Conservation (phyloP, 2,329 filamentous ascomycete genomes). For the Xylaria arbuscula region DNA sequence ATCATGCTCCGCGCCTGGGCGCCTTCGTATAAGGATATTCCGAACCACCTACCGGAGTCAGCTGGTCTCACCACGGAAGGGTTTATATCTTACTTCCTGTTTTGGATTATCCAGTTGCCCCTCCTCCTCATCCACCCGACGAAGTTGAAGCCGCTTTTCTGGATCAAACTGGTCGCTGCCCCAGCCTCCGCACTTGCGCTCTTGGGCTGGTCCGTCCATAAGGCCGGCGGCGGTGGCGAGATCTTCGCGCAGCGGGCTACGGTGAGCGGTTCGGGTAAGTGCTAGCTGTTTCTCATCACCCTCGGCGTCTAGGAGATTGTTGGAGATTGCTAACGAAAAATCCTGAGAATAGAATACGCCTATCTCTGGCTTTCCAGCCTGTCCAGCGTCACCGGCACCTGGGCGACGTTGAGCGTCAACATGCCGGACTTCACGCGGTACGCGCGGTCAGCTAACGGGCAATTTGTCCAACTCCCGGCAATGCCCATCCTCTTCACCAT, state of each 20-base stretch:
- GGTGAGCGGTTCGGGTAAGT: conserved; percentile 51
- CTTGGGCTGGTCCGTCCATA: conserved; percentile 71
- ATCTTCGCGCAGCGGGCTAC: conserved; percentile 51
- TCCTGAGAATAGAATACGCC: conserved; percentile 54
- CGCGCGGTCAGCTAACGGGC: conserved; percentile 51
- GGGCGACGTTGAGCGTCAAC: conserved; percentile 59
- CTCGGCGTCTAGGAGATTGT: not conserved
- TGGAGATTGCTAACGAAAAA: not conserved
- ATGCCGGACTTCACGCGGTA: conserved; percentile 67
- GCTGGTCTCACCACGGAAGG: conserved; percentile 67
- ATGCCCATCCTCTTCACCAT: conserved; percentile 61
- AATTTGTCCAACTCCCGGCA: conserved; percentile 56
- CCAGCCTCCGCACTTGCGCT: conserved; percentile 71
- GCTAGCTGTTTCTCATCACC: not conserved
- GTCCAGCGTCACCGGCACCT: conserved; percentile 57
- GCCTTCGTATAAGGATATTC: conserved; percentile 65
- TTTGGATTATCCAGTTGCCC: conserved; percentile 58
- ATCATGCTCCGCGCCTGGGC: conserved; percentile 61
- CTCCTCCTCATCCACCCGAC: conserved; percentile 50
- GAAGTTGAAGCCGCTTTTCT: conserved; percentile 58
- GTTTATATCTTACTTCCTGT: conserved; percentile 62
- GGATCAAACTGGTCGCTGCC: conserved; percentile 61
- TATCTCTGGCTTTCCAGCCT: conserved; percentile 62
- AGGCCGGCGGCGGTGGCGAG: conserved; percentile 62
- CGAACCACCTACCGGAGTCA: conserved; percentile 61